Base-by-base conservation (phyloP, 768 basidiomycete species). In the Agrocybe pediades region DNA sequence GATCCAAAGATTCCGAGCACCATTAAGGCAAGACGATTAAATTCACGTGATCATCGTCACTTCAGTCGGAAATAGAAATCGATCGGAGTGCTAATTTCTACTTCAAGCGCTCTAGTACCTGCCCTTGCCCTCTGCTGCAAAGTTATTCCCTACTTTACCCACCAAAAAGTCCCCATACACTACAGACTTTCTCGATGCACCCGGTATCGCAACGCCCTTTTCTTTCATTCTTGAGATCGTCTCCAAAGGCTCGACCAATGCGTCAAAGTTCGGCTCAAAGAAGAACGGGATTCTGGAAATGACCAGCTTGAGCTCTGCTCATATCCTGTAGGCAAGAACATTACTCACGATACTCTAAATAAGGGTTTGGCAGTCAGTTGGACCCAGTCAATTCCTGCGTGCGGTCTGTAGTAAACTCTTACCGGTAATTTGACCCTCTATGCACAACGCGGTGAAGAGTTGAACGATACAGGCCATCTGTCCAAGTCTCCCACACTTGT, bases 401-500 rank as follows among this genome's bases (percentile, higher is more conserved):
- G 13, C n/a, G 33, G 11, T 3, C n/a, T 13, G 27, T 27, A 44
- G 13, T 29, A 6, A 24, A 57, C n/a, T 71, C 51, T 56, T 57
- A 81, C 81, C 80, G 70, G 66, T 94, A 95, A 63, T 87, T 91
- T 11, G 80, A 74, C 7, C 85, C 82, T 54, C 76, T 71, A 62
- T 97, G 93, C 2, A 96, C 75, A 6, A 97, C 95, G 2, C 92
- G 81, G 69, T 96, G 95, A n/a, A 95, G 74, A 0, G 95, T 95
- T 33, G 92, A 89, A 9, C 70, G 68, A 74, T 96, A 97, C 45
- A 95, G 67, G 0, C 94, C 94, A 57, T 87, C 85, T 5, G 89
- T 87, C 93, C 93, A 96, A 42, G 87, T 79, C 76, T 95, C 90
- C 90, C 92, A 94, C 92, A 94, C 88, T 90, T n/a, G n/a, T n/a